Evolutionary conservation across 2,329 filamentous ascomycete genomes (phyloP), one percentile per base, ranked within the genome.

Genomic region (Cordyceps tenuipes): DNA sequence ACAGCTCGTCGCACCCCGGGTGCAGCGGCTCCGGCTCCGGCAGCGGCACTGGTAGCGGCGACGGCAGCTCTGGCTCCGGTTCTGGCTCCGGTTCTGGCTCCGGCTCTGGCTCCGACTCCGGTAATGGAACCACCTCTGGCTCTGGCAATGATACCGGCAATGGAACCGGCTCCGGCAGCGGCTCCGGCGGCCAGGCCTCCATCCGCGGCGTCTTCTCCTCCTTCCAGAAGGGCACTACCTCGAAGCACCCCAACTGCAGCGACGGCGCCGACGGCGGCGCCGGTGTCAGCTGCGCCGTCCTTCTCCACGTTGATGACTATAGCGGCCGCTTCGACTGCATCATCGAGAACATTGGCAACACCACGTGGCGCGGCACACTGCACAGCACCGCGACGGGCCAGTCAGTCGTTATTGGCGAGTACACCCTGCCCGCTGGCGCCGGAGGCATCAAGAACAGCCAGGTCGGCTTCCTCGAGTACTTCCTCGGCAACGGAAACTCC

Each of bases 211-310:
- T 63, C 58, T 68, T 67, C 60, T 68, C 67, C 8, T 63, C 63
- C 5, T 68, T 67, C 54, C 53, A 62, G 15, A 29, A 5, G 0
- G 64, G 64, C 23, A 62, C 67, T 3, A 67, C 58, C 0, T 62
- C 63, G 1, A 19, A 7, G 7, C 57, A 67, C 31, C 15, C 58
- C 0, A 66, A 66, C 47, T 68, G 69, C 65, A 2, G 65, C 49
- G 1, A 64, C 53, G 59, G 68, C 34, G 64, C 70, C 61, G 64
- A 72, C 56, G 60, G 66, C 60, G 51, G 68, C 48, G 64, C 68
- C 56, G 59, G 65, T 10, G 61, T 68, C n/a, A 65, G 68, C 57
- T 66, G 66, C 56, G 41, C 63, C 15, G 19, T 67, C 6, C 60
- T 61, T 0, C 51, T 67, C 6, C 26, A 46, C 3, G 36, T 34